Percentiles rank a stretch among this genome's conserved stretches.
These are phyloP conservation scores for Bacterosira constricta DNA, from an alignment of 108 stramenopile species.

Conservation along the genomic window DNA sequence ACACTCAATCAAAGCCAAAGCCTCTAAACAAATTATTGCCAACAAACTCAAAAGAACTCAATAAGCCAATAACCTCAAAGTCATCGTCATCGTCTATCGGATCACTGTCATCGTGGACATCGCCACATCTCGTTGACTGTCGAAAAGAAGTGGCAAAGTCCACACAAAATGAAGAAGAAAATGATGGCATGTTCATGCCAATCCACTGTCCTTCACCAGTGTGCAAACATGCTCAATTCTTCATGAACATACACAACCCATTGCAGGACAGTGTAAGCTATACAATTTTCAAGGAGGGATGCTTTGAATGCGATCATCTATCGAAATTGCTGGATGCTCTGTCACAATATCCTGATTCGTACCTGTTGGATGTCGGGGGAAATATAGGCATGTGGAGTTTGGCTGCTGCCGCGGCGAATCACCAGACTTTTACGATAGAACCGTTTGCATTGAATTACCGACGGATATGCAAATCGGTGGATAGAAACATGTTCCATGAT, in stretches of 20 bases:
- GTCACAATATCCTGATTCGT: slow-evolving; percentile 8
- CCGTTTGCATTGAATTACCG: slow-evolving; percentile 13
- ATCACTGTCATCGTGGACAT: no score
- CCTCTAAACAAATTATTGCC: no score
- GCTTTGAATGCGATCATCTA: slow-evolving; percentile 30
- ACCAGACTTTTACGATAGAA: slow-evolving; percentile 27
- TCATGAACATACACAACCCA: slow-evolving; percentile 50
- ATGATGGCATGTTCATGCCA: background rate
- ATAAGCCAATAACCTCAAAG: no score
- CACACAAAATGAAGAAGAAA: background rate
- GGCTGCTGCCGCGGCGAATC: slow-evolving; percentile 22
- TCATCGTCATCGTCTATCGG: no score
- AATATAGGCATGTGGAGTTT: slow-evolving; percentile 47
- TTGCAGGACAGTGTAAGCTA: slow-evolving; percentile 9
- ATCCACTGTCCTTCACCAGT: no score
- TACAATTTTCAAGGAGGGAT: slow-evolving; percentile 22
- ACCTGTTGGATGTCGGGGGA: slow-evolving; percentile 36
- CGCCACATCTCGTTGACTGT: slow-evolving; percentile 8
- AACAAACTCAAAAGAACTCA: no score
- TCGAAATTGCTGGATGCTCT: slow-evolving; percentile 8
- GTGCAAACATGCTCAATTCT: no score
- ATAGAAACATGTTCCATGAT: slow-evolving; percentile 18
- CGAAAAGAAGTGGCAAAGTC: background rate
- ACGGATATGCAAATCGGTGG: slow-evolving; percentile 27
- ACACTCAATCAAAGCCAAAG: no score